Evolutionary conservation across 441 rosid species (phyloP), one percentile per base, ranked within the genome.

Genomic region (Pelargonium australe): DNA sequence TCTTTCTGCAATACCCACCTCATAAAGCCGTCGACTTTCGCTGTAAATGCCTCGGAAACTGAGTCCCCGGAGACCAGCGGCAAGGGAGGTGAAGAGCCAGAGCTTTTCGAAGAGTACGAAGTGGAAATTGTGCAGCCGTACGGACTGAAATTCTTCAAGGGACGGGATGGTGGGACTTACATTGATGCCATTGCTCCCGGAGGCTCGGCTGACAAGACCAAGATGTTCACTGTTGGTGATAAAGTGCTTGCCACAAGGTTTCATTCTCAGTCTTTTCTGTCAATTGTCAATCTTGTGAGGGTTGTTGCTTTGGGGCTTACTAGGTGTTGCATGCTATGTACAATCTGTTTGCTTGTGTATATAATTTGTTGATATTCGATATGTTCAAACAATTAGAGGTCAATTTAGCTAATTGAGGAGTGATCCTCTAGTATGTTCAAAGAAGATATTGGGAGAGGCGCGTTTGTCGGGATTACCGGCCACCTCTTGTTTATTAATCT

Each of bases 211-310:
- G 97, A 95, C 72, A 85, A 81, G 83, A 79, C 96, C 63, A 88
- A 89, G 12, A 11, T 80, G 76, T 95, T 95, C 83, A 53, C 89
- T 4, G 96, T 86, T 44, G 97, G 99, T 2, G 97, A 95, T 73
- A 95, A 73, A 84, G 99, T 91, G 28, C 67, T 88, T 55, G 99
- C 99, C 78, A 95, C 99, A 79, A 95, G 97, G 99, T 94, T 65
- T 69, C 20, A 7, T 8, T 57, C 10, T 57, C 12, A 6, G 23
- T 57, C 20, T 17, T 16, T 57, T 57, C 14, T 57, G 7, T 57
- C 14, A 16, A 16, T 17, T 8, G n/a, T 45, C 0, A 7, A 8
- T 45, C 6, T 7, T 13, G 1, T 7, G 53, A 7, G n/a, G n/a
- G 2, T 45, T 7, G 1, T 45, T 2, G 53, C 2, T 13, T 45